A percentile compares a stretch with the other conserved stretches of the same genome.
Evolutionary conservation across 75 land plant genomes (phyloP).

Genomic region (Larix kaempferi): DNA sequence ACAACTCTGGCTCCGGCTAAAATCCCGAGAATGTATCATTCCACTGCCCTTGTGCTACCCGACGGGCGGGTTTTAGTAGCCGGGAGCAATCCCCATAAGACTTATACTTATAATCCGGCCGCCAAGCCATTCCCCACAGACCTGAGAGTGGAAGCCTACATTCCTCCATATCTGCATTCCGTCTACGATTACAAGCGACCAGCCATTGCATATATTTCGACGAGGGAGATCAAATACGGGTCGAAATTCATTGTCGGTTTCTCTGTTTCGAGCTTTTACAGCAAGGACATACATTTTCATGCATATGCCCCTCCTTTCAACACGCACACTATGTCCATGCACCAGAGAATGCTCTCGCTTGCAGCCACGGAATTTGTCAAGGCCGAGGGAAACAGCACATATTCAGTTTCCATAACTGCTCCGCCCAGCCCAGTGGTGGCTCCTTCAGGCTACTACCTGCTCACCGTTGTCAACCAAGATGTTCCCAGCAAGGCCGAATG

Average conservation of each 20-base stretch:
- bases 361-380: slow-evolving; percentile 8
- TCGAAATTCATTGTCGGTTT: slow-evolving; percentile 35
- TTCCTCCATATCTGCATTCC: slow-evolving; percentile 40
- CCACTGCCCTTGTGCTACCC: slow-evolving; percentile 38
- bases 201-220: slow-evolving; percentile 8
- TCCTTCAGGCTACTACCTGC: slow-evolving; percentile 28
- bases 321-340: slow-evolving; percentile 59
- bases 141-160: slow-evolving; percentile 48
- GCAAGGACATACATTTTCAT: slow-evolving; percentile 10
- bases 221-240: slow-evolving; percentile 29
- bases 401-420: slow-evolving; percentile 2
- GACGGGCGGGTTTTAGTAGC: slow-evolving; percentile 54
- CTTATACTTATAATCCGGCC: slow-evolving; percentile 23
- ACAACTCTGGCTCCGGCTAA: slow-evolving; percentile 11
- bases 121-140: slow-evolving; percentile 39
- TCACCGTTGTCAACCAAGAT: slow-evolving; percentile 15
- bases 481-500: slow-evolving; percentile 27
- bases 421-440: slow-evolving; percentile 19
- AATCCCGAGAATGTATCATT: slow-evolving; percentile 54
- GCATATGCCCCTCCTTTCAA: slow-evolving; percentile 51
- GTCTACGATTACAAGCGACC: slow-evolving; percentile 25
- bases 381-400: not conserved
- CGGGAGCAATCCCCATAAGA: slow-evolving; percentile 45
- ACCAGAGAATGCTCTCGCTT: slow-evolving; percentile 56
- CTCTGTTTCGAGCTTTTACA: slow-evolving; percentile 19